A percentile compares a stretch with the other conserved stretches of the same genome.
Conservation (phyloP, 306 rosid genomes). For the Lathyrus aphaca region DNA sequence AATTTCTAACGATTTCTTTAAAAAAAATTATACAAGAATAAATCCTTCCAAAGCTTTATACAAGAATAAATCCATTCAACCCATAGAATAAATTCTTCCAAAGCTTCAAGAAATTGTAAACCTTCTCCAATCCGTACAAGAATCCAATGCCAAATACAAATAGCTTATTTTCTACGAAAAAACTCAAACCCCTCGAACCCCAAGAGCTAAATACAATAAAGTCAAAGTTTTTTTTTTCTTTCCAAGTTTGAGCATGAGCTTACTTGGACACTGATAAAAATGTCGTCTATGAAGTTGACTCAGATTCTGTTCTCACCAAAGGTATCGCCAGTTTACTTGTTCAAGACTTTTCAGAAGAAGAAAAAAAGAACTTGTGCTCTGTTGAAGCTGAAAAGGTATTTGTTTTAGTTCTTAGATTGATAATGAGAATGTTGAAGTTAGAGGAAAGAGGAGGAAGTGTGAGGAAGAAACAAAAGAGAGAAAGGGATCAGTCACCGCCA, state of each 20-base stretch:
- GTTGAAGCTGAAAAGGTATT: slow-evolving; percentile 57
- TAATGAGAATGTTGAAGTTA: slow-evolving; percentile 8
- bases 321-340: slow-evolving; percentile 92
- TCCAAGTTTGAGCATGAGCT: slow-evolving; percentile 97
- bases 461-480: slow-evolving; percentile 42
- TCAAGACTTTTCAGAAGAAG: slow-evolving; percentile 85
- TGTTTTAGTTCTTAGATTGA: slow-evolving; percentile 18
- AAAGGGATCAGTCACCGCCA: no score
- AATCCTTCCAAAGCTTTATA: no score
- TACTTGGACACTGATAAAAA: slow-evolving; percentile 61
- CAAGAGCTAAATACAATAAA: slow-evolving; percentile 69
- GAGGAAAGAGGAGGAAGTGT: slow-evolving; percentile 74
- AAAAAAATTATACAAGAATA: no score
- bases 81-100: no score
- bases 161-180: slow-evolving; percentile 88
- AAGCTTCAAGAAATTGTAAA: slow-evolving; percentile 76
- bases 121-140: slow-evolving; percentile 81
- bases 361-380: slow-evolving; percentile 66
- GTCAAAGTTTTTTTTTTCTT: slow-evolving; percentile 91
- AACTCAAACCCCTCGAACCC: slow-evolving; percentile 72
- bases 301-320: slow-evolving; percentile 81
- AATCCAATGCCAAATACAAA: slow-evolving; percentile 80
- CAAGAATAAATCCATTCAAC: no score
- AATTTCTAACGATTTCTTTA: no score
- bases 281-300: slow-evolving; percentile 84